A percentile compares a stretch with the other conserved stretches of the same genome.
These are phyloP conservation scores for Vigna reflexopilosa DNA, from an alignment of 306 rosid species.

Conservation along the genomic window DNA sequence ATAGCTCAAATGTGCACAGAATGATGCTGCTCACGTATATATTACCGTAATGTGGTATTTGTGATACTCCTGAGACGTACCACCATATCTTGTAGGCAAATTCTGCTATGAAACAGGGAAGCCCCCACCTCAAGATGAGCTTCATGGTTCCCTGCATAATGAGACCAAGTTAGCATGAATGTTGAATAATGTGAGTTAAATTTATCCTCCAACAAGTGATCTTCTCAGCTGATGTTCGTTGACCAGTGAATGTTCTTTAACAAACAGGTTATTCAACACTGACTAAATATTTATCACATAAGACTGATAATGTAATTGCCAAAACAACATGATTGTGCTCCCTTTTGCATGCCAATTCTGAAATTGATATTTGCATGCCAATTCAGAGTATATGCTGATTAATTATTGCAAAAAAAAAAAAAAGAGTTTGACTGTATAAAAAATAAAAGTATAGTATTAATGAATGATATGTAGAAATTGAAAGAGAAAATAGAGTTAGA, in stretches of 20 bases:
- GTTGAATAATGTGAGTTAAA: neutral
- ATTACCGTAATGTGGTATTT: constrained; percentile 74
- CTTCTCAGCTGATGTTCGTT: neutral
- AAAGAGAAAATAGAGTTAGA: too few species aligned
- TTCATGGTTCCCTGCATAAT: constrained; percentile 72
- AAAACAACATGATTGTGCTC: neutral
- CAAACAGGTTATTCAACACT: constrained; percentile 3
- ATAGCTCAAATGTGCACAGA: constrained; percentile 66
- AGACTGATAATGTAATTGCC: neutral
- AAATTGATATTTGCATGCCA: neutral
- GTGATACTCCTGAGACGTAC: constrained; percentile 70
- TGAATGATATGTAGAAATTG: too few species aligned
- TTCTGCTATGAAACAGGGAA: constrained; percentile 67
- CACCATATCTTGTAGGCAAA: constrained; percentile 90
- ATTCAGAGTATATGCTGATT: neutral
- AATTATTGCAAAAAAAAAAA: neutral
- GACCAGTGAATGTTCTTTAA: neutral
- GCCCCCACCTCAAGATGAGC: constrained; percentile 60
- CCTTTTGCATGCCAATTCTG: neutral
- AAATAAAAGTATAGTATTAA: neutral
- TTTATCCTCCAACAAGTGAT: neutral
- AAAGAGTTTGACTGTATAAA: neutral
- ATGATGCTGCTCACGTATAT: constrained; percentile 58
- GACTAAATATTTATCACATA: neutral
- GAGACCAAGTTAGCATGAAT: neutral